These are phyloP conservation scores for Fennellomyces sp. DNA, from an alignment of 371 early-diverging fungal genomes.

Conservation along the genomic window DNA sequence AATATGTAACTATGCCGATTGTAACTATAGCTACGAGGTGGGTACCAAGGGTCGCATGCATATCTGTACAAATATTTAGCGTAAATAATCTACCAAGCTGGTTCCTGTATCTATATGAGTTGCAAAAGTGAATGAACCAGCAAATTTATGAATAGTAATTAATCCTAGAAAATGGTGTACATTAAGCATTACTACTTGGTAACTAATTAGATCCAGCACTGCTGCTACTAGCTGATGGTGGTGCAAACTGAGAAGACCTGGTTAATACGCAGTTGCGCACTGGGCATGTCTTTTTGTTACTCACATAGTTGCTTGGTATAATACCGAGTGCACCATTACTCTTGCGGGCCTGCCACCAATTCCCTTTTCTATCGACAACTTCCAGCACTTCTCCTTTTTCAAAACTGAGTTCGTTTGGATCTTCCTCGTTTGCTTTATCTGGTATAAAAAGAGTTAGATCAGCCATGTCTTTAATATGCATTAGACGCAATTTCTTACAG, in stretches of 20 bases:
- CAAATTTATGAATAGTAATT: too few relatives aligned
- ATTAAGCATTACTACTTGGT: background rate
- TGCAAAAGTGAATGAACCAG: too few relatives aligned
- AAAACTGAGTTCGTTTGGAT: slow-evolving; percentile 86
- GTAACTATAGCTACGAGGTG: too few relatives aligned
- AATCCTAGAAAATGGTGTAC: too few relatives aligned
- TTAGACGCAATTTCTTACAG: slow-evolving; percentile 11
- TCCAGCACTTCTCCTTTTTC: slow-evolving; percentile 80
- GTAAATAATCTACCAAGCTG: too few relatives aligned
- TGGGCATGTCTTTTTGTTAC: slow-evolving; percentile 4
- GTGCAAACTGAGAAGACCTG: background rate
- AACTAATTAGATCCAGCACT: slow-evolving; percentile 1
- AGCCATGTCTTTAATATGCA: background rate
- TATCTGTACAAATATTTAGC: too few relatives aligned
- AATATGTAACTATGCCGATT: too few relatives aligned
- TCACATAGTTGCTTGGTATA: slow-evolving; percentile 84
- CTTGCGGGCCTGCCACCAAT: slow-evolving; percentile 92
- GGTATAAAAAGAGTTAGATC: background rate
- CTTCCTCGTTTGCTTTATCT: slow-evolving; percentile 79
- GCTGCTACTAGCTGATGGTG: slow-evolving; percentile 1
- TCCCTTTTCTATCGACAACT: slow-evolving; percentile 83
- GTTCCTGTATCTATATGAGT: too few relatives aligned
- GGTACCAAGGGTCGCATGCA: too few relatives aligned
- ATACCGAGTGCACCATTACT: slow-evolving; percentile 80
- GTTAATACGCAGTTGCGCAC: background rate